phyloP scores from a whole-genome alignment of 805 yeast genomes.

The Priceomyces carsonii region DNA sequence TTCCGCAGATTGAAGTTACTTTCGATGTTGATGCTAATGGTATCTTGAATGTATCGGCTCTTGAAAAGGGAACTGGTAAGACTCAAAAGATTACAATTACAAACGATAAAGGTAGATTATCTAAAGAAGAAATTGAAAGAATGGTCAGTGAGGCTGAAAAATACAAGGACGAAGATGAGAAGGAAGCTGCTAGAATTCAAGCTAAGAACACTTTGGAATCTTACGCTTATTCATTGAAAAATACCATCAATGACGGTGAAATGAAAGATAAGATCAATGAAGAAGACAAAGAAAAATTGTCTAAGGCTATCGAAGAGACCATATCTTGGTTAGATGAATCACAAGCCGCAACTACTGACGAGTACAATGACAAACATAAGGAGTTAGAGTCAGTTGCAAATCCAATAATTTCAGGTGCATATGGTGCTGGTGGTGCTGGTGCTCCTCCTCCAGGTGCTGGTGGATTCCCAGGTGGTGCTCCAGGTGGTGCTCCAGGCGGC shows the following conservation, averaged over 20 bases:
- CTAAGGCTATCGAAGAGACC: constrained; percentile 81
- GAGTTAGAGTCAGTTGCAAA: constrained; percentile 93
- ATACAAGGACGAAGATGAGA: constrained; percentile 94
- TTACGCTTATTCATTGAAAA: constrained; percentile 90
- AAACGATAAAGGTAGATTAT: constrained; percentile 97
- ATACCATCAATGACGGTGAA: constrained; percentile 55
- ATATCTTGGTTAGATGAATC: constrained; percentile 91
- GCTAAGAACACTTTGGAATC: constrained; percentile 96
- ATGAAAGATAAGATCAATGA: constrained; percentile 50
- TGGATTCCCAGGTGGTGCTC: constrained; percentile 64
- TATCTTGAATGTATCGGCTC: constrained; percentile 92
- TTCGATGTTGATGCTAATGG: constrained; percentile 97
- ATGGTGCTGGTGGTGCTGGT: constrained; percentile 88
- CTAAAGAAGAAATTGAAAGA: constrained; percentile 96
- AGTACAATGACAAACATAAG: constrained; percentile 89
- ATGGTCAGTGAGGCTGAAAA: constrained; percentile 98
- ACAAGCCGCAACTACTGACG: constrained; percentile 91
- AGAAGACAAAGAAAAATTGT: constrained; percentile 65
- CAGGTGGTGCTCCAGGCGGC: constrained; percentile 46
- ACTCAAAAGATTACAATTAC: constrained; percentile 95
- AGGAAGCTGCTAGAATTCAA: constrained; percentile 88
- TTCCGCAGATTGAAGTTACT: constrained; percentile 96
- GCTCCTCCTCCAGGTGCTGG: constrained; percentile 59
- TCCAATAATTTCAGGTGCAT: constrained; percentile 96
- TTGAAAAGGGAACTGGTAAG: constrained; percentile 99